A percentile compares a stretch with the other conserved stretches of the same genome.
Evolutionary conservation across 495 filamentous ascomycete species (phyloP).

Genomic region (Evernia prunastri): DNA sequence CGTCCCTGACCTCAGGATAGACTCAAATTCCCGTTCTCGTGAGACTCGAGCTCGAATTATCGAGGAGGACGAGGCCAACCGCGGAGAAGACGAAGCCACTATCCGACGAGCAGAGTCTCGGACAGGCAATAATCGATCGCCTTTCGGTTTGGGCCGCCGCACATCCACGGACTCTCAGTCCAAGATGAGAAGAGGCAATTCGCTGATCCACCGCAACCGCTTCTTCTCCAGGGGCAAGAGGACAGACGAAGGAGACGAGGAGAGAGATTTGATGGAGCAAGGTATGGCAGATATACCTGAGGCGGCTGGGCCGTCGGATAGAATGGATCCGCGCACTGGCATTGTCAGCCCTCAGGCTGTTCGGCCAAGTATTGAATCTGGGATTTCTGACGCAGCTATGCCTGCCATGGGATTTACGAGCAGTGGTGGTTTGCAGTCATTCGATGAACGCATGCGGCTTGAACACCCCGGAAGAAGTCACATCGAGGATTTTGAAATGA

Average conservation of each 20-base stretch:
- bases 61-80: conserved; percentile 37
- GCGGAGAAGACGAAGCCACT: conserved; percentile 11
- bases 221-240: conserved; percentile 31
- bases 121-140: conserved; percentile 16
- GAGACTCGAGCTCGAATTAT: conserved; percentile 40
- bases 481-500: conserved; percentile 28
- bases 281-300: conserved; percentile 37
- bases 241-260: conserved; percentile 24
- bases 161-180: conserved; percentile 19
- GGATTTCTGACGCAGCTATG: background rate
- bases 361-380: conserved; percentile 23
- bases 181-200: conserved; percentile 7
- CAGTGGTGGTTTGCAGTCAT: conserved; percentile 7
- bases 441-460: conserved; percentile 12
- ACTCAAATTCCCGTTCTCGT: conserved; percentile 36
- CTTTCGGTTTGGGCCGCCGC: conserved; percentile 18
- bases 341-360: conserved; percentile 32
- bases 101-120: conserved; percentile 23
- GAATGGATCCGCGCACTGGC: conserved; percentile 33
- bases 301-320: conserved; percentile 10
- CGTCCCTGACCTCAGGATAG: conserved; percentile 35
- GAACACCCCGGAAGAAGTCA: conserved; percentile 9
- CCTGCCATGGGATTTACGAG: conserved; percentile 2
- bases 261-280: conserved; percentile 34
- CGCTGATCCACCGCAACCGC: conserved; percentile 32